Evolutionary conservation across 352 stramenopile species (phyloP), one percentile per base, ranked within the genome.

Genomic region (Phytophthora fragariaefolia): DNA sequence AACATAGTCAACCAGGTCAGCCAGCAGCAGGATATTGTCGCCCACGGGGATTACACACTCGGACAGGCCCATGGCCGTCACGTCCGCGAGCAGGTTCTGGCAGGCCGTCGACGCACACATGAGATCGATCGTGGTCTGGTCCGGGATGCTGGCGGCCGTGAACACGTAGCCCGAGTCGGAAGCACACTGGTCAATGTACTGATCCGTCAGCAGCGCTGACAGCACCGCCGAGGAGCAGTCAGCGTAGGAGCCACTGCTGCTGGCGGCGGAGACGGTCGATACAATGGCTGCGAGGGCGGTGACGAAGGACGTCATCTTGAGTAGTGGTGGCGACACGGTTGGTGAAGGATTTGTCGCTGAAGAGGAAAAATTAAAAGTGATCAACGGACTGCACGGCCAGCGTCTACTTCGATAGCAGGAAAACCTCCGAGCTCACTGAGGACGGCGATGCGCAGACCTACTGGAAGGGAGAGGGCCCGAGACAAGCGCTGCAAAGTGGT

Each of bases 341-440:
- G 34, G 13, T 20, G 34, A 45, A 28, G 62, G 61, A 78, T 75
- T 76, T 76, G 66, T 73, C 71, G 71, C 36, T 69, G 63, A 63
- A 59, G 32, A 69, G 63, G 71, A 61, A 71, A 76, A 76, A 76
- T 79, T 63, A 46, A 57, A 42, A 76, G 58, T 78, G 70, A 78
- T 36, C 36, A 22, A 56, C 45, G 9, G 12, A 43, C 28, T 40
- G 52, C 9, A 20, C 27, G 28, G 42, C 45, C 43, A 38, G n/a
- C n/a, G n/a, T n/a, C n/a, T n/a, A 38, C 3, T 3, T 45, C 52
- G 46, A 42, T 53, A 32, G 36, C 47, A 56, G 43, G 60, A 46
- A 63, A 18, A 6, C 9, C 17, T 23, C 20, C 10, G 28, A 43
- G 45, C 45, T 60, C 49, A 65, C 61, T 24, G 7, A 6, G 40